Percentiles rank a stretch among this genome's conserved stretches.
Conservation (phyloP, 805 yeast genomes). For the Sungouiella blattae region DNA sequence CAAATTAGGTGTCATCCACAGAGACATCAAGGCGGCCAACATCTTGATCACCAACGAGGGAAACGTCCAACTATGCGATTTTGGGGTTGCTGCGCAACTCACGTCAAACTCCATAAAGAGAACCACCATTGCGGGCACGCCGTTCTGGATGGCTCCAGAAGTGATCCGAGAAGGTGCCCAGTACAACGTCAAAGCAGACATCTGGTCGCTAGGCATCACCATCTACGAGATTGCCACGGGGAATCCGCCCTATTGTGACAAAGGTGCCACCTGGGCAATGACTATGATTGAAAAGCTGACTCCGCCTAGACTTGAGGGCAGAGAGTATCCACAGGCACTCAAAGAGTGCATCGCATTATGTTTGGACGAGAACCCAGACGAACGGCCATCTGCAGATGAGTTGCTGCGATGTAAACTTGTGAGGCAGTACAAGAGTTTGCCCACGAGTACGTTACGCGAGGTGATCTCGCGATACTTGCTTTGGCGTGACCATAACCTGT, state of each 20-base stretch:
- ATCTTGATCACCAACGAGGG: conserved; percentile 88
- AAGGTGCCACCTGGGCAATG: conserved; percentile 93
- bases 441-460: conserved; percentile 65
- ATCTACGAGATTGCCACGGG: conserved; percentile 94
- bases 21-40: conserved; percentile 97
- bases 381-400: conserved; percentile 84
- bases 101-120: conserved; percentile 72
- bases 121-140: conserved; percentile 93
- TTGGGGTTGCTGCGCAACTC: conserved; percentile 96
- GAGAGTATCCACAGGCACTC: conserved; percentile 68
- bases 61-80: conserved; percentile 87
- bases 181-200: conserved; percentile 89
- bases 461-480: conserved; percentile 67
- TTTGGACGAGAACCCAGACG: conserved; percentile 89
- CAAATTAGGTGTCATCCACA: conserved; percentile 84
- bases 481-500: conserved; percentile 68
- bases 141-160: conserved; percentile 99
- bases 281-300: conserved; percentile 87
- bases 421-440: conserved; percentile 53
- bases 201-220: conserved; percentile 96
- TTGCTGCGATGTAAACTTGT: conserved; percentile 72
- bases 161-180: conserved; percentile 88
- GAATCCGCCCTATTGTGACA: conserved; percentile 94
- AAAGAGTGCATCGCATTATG: conserved; percentile 90
- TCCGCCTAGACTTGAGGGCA: conserved; percentile 93